phyloP scores from a whole-genome alignment of 257 asterid genomes.

The Fraxinus anomala region DNA sequence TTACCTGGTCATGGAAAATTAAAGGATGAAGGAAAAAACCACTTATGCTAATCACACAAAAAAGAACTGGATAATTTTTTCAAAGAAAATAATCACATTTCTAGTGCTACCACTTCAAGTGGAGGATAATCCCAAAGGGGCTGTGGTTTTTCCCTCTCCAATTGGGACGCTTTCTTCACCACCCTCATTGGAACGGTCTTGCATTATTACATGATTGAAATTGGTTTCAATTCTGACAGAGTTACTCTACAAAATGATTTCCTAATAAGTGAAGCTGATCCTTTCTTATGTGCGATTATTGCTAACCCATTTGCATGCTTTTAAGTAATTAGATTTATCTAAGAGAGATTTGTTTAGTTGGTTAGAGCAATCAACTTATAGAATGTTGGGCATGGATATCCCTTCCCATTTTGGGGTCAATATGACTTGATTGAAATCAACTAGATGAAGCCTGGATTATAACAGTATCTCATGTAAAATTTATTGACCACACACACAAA shows the following conservation, averaged over 20 bases:
- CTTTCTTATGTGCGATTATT: background rate
- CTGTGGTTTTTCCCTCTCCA: background rate
- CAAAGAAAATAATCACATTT: constrained; percentile 1
- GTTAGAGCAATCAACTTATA: background rate
- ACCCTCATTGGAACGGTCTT: background rate
- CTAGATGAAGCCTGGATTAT: background rate
- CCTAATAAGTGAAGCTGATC: background rate
- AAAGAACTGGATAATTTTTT: background rate
- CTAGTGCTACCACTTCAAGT: background rate
- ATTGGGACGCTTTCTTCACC: background rate
- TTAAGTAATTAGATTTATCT: background rate
- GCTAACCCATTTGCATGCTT: background rate
- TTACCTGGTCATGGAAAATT: background rate
- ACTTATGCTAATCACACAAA: background rate
- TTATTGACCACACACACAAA: background rate
- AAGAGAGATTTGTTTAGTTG: background rate
- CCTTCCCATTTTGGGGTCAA: background rate
- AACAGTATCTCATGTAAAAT: background rate
- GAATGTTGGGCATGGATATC: background rate
- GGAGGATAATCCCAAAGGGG: background rate
- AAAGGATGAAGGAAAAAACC: background rate
- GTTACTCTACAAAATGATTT: background rate
- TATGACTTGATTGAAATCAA: background rate
- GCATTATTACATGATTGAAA: background rate
- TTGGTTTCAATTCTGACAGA: background rate